Conservation (phyloP, 2,329 filamentous ascomycete species). For the Pezicula rhizophila region DNA sequence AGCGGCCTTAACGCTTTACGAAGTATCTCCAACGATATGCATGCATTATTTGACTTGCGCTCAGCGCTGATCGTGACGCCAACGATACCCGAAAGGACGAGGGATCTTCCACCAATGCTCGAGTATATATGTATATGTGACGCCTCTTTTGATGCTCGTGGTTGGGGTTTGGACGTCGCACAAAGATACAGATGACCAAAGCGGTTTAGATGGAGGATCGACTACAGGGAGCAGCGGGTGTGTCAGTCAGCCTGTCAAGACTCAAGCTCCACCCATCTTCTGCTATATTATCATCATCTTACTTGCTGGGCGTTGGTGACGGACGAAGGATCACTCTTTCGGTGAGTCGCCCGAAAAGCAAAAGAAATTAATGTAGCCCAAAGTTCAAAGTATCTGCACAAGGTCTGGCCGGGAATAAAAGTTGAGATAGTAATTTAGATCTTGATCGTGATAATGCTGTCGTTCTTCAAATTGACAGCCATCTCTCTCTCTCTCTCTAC, state of each 20-base stretch:
- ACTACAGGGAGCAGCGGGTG: constrained; percentile 19
- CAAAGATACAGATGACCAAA: constrained; percentile 14
- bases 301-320: not conserved
- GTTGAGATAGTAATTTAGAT: not conserved
- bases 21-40: too few species aligned
- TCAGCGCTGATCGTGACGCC: not conserved
- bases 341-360: constrained; percentile 6
- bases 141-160: constrained; percentile 4
- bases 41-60: too few species aligned
- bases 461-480: not conserved
- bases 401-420: not conserved
- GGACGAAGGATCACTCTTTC: constrained; percentile 3
- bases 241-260: constrained; percentile 8
- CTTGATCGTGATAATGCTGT: not conserved
- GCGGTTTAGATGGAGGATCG: constrained; percentile 14
- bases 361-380: not conserved
- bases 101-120: constrained; percentile 12
- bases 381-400: not conserved
- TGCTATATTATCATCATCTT: not conserved
- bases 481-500: too few species aligned
- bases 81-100: not conserved
- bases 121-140: constrained; percentile 1
- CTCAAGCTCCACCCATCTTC: constrained; percentile 7
- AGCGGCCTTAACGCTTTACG: too few species aligned
- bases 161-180: constrained; percentile 4